Percentiles rank a stretch among this genome's conserved stretches.
phyloP scores from a whole-genome alignment of 2,329 filamentous ascomycete genomes.

The Xylariaceae sp. region DNA sequence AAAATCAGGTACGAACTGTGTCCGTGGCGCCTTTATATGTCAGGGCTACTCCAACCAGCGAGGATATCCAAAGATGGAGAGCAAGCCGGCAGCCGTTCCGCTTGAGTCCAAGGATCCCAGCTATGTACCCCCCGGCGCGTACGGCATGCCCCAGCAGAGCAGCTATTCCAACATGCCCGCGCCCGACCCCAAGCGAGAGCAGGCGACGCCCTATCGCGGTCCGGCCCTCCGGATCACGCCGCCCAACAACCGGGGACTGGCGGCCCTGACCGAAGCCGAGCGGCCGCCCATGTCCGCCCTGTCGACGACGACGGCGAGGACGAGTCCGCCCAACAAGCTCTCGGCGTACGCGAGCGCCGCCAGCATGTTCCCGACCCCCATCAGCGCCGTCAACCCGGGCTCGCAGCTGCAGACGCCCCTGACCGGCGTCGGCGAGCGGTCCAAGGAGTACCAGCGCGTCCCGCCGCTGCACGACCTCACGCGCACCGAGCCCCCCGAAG shows the following conservation, averaged over 20 bases:
- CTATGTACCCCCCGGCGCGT: conserved; percentile 54
- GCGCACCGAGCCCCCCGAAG: conserved; percentile 35
- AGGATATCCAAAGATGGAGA: conserved; percentile 72
- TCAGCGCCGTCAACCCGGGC: conserved; percentile 42
- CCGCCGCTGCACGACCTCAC: conserved; percentile 53
- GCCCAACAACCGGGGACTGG: conserved; percentile 49
- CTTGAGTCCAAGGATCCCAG: conserved; percentile 75
- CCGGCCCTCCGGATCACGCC: conserved; percentile 56
- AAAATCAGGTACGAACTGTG: conserved; percentile 71
- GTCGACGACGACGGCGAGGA: conserved; percentile 49
- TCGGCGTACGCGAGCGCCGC: conserved; percentile 40
- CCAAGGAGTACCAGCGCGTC: conserved; percentile 52
- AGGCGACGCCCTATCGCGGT: conserved; percentile 50
- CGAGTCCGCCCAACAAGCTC: conserved; percentile 51
- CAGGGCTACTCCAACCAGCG: conserved; percentile 82
- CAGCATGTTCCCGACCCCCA: conserved; percentile 54
- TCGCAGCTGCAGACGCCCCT: conserved; percentile 25
- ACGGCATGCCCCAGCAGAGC: conserved; percentile 47
- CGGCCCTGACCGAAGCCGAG: conserved; percentile 47
- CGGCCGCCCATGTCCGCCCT: conserved; percentile 52
- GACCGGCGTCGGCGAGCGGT: conserved; percentile 26
- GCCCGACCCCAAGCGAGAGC: conserved; percentile 40
- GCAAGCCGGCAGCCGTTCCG: conserved; percentile 59
- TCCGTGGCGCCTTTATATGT: conserved; percentile 82
- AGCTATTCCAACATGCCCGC: conserved; percentile 23